Evolutionary conservation across 176 grass and related monocot species (phyloP), one percentile per base, ranked within the genome.

Genomic region (Triticum urartu): DNA sequence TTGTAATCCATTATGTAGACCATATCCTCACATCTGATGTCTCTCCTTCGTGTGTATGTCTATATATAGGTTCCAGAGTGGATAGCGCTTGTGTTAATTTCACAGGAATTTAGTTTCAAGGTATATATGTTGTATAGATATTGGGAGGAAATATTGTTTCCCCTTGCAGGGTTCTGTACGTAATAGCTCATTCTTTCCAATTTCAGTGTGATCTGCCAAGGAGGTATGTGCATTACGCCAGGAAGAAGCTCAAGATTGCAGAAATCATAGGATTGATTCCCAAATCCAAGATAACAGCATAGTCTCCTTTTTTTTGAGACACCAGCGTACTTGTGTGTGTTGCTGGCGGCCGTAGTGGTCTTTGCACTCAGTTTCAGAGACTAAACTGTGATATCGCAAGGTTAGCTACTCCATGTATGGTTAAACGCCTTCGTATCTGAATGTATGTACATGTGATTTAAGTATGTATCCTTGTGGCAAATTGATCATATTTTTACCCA

Each of bases 241-340:
- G 7, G 63, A 82, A 82, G 80, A 82, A 82, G 66, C 20, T 82
- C 22, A 38, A 82, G 32, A 54, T 82, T 5, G 65, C 66, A 58
- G 47, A 71, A 14, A 3, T 71, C 21, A 34, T 82, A 38, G 47
- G 45, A 32, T 26, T 70, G 32, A 70, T 58, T 58, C 20, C 17
- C 52, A 35, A 79, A 11, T 1, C 6, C 47, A 15, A 50, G 11
- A 48, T 48, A 48, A 13, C 47, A 48, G 47, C 47, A 13, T 48
- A 48, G 4, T 11, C 0, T 45, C 0, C 4, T 39, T 39, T n/a
- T n/a, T n/a, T 45, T 45, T 45, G 10, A 45, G 11, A 45, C 43
- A 45, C 11, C 11, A 45, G 43, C 3, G 43, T 45, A 45, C 3
- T 45, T 75, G 26, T 52, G 9, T 47, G 0, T 22, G 21, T 9